Evolutionary conservation across 2,329 filamentous ascomycete species (phyloP), one percentile per base, ranked within the genome.

Genomic region (Diaporthe sp.): DNA sequence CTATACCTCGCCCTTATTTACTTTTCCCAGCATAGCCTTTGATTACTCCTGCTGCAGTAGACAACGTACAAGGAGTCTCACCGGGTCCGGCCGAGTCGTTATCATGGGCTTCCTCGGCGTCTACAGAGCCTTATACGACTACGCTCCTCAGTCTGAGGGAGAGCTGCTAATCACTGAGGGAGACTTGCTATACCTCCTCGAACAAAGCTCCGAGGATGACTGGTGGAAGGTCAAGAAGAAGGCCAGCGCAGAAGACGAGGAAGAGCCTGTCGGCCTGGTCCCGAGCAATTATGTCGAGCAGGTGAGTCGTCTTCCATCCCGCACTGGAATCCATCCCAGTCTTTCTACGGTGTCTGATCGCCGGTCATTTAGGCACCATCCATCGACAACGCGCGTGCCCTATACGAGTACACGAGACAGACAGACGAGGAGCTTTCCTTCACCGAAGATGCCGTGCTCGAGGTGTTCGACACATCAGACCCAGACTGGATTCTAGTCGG

Each of bases 201-300:
- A 98, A 81, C 97, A 97, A 87, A 94, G 92, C 78, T 83, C 86
- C 69, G 92, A 94, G 46, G 90, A 92, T 92, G 86, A 95, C 82
- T 98, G 97, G 97, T 98, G 97, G 97, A 97, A 93, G 84, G 95
- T 94, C 65, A 98, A 98, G 88, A 98, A 97, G 89, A 95, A 93
- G 86, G 95, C 95, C 78, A 91, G 90, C 44, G 89, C 88, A 37
- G 94, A 96, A 51, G 95, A 98, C 58, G 95, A 98, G 57, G 96
- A 98, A 58, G 96, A 98, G 85, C 96, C 96, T 4, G 92, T 95
- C 79, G 96, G 96, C 76, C 86, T 98, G 82, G 93, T 99, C 76
- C 97, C 97, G 19, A 96, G 94, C 82, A 99, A 98, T 84, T 99
- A 99, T 83, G 90, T 99, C 74, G 94, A 98, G 87, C 92, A 97